Base-by-base conservation (phyloP, 768 basidiomycete genomes). In the Xerocomellus intermedius region DNA sequence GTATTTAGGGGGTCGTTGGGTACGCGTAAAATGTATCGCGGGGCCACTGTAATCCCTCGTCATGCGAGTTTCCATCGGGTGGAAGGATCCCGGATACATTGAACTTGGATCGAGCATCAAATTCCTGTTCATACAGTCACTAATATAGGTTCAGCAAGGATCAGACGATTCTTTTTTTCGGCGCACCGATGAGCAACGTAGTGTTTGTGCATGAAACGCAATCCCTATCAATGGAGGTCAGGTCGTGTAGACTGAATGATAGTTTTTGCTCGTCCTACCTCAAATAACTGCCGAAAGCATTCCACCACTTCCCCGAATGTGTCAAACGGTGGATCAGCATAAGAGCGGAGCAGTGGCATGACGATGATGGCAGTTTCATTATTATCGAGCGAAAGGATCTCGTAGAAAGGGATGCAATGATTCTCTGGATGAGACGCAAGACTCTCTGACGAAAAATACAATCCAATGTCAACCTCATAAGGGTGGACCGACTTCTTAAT, bases 341-440 rank as follows among this genome's bases (percentile, higher is more conserved):
- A 57, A 24, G 37, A 3, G 1, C 52, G 56, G 6, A 57, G 52
- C 4, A 57, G 35, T 0, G 56, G 52, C 56, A 57, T 57, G 13
- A 57, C 48, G 1, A 57, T 35, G 2, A 57, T 41, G 1, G 10
- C 2, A 2, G 59, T 26, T 0, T 56, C 51, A 0, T 56, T 17
- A 0, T 46, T 50, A 17, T 52, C 37, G 26, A 65, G 54, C 3
- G 37, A 22, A 13, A 72, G 56, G 5, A 57, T 24, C 8, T 73
- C 71, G 17, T 65, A 46, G 17, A 75, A 36, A 1, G 70, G 74
- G 1, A 74, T 57, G 32, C 72, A 76, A 42, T 75, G 71, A 39
- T 76, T 79, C 14, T 26, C 54, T 1, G 54, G 50, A 7, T 52
- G n/a, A 1, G 48, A 38, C 1, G 24, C 8, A 8, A 58, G 36